These are phyloP conservation scores for Alnus glutinosa DNA, from an alignment of 306 rosid genomes.

Conservation along the genomic window DNA sequence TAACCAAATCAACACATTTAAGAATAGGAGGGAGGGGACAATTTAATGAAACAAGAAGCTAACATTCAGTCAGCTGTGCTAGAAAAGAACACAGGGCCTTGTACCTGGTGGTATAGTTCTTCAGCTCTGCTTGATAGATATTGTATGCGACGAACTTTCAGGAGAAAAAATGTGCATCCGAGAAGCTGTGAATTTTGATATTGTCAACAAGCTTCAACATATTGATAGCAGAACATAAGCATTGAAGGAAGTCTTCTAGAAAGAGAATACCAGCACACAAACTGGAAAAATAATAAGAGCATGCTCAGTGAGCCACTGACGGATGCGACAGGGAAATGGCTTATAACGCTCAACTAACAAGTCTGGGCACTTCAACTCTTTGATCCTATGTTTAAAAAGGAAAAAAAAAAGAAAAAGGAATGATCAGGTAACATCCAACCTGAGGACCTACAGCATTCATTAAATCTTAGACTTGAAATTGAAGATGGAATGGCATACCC, in stretches of 20 bases:
- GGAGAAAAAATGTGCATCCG: conserved; percentile 51
- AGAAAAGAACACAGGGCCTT: not conserved
- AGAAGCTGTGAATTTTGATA: conserved; percentile 61
- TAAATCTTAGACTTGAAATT: conserved; percentile 19
- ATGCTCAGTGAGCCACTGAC: conserved; percentile 62
- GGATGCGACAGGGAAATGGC: conserved; percentile 57
- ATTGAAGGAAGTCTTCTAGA: conserved; percentile 36
- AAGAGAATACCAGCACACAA: conserved; percentile 62
- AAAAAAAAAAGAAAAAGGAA: conserved; percentile 1
- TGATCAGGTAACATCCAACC: not conserved
- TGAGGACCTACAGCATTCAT: conserved; percentile 15
- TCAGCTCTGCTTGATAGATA: conserved; percentile 60
- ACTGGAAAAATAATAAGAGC: conserved; percentile 47
- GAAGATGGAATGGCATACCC: conserved; percentile 54
- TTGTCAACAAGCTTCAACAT: conserved; percentile 44
- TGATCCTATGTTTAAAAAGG: conserved; percentile 48
- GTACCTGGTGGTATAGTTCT: conserved; percentile 78
- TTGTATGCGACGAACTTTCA: conserved; percentile 45
- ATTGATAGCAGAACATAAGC: conserved; percentile 32
- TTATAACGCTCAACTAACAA: conserved; percentile 59
- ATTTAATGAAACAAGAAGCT: not conserved
- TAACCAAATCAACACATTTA: not conserved
- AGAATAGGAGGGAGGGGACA: not conserved
- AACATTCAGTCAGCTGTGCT: not conserved
- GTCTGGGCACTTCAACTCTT: conserved; percentile 86